These are phyloP conservation scores for Suillus paluster DNA, from an alignment of 768 basidiomycete genomes.

Conservation along the genomic window DNA sequence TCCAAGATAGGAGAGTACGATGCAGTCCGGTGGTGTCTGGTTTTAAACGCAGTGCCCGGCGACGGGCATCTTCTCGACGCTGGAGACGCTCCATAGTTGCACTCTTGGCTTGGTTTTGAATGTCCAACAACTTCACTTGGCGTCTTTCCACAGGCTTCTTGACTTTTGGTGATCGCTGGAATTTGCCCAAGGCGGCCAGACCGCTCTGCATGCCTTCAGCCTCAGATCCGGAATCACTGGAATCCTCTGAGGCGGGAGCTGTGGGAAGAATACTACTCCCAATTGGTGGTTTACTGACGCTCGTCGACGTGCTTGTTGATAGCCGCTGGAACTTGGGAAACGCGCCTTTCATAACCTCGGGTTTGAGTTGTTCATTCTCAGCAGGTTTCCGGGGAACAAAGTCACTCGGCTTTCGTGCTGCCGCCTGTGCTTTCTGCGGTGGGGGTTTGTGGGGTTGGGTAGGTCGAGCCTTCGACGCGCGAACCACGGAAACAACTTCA, in stretches of 20 bases:
- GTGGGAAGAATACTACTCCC: conserved; percentile 15
- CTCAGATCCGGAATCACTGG: conserved; percentile 52
- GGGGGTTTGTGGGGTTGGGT: conserved; percentile 18
- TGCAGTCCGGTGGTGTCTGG: conserved; percentile 85
- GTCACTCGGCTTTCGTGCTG: conserved; percentile 1
- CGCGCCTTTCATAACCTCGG: conserved; percentile 38
- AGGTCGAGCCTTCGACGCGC: conserved; percentile 13
- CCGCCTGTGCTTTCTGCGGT: conserved; percentile 26
- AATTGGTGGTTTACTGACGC: conserved; percentile 36
- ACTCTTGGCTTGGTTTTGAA: conserved; percentile 47
- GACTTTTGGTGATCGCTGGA: conserved; percentile 65
- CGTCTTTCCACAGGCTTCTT: conserved; percentile 62
- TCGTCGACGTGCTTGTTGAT: conserved; percentile 32
- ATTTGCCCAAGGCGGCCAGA: conserved; percentile 57
- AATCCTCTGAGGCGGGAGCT: conserved; percentile 37
- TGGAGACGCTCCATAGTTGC: conserved; percentile 54
- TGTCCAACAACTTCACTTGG: conserved; percentile 65
- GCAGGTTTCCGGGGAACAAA: conserved; percentile 13
- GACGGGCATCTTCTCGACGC: conserved; percentile 62
- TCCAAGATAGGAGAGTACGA: conserved; percentile 82
- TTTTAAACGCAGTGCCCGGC: conserved; percentile 69
- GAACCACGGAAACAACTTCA: conserved; percentile 49
- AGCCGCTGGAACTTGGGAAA: conserved; percentile 49
- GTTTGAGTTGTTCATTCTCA: conserved; percentile 34
- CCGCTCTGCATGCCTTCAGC: conserved; percentile 49